Conservation (phyloP, 192 early-diverging fungal genomes). For the Helicostylum pulchrum region DNA sequence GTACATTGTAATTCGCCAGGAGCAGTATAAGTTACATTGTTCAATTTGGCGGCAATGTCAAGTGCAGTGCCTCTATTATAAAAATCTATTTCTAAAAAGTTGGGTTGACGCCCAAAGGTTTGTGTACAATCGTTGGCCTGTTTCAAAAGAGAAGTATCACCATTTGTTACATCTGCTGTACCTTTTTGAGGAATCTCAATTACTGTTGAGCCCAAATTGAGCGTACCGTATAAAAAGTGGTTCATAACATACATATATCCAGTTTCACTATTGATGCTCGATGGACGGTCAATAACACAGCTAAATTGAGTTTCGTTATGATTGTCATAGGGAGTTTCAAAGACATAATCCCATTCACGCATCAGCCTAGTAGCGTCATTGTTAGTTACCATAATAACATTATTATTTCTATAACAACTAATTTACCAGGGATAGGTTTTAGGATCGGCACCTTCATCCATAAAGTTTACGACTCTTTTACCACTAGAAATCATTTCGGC, state of each 20-base stretch:
- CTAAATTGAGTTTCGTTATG: constrained; percentile 42
- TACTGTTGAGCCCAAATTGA: constrained; percentile 28
- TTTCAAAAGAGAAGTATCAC: constrained; percentile 40
- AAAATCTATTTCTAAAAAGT: constrained; percentile 73
- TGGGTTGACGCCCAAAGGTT: constrained; percentile 54
- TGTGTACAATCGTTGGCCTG: constrained; percentile 55
- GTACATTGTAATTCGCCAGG: constrained; percentile 8
- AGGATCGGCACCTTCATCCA: constrained; percentile 54
- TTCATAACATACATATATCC: constrained; percentile 67
- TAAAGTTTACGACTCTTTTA: constrained; percentile 65
- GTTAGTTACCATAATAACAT: neutral
- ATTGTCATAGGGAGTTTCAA: constrained; percentile 70
- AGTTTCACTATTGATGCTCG: constrained; percentile 20
- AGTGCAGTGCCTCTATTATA: constrained; percentile 56
- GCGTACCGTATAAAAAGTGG: constrained; percentile 62
- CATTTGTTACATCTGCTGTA: constrained; percentile 52
- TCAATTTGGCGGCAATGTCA: constrained; percentile 23
- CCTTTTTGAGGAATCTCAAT: constrained; percentile 54
- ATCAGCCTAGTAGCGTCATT: constrained; percentile 45
- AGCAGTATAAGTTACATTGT: constrained; percentile 25
- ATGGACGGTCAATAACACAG: constrained; percentile 59
- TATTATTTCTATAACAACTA: constrained; percentile 8
- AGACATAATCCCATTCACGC: constrained; percentile 59
- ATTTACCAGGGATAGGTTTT: constrained; percentile 57
- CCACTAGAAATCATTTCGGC: constrained; percentile 55